phyloP scores from a whole-genome alignment of 2,329 filamentous ascomycete genomes.

The Colletotrichum lentis region DNA sequence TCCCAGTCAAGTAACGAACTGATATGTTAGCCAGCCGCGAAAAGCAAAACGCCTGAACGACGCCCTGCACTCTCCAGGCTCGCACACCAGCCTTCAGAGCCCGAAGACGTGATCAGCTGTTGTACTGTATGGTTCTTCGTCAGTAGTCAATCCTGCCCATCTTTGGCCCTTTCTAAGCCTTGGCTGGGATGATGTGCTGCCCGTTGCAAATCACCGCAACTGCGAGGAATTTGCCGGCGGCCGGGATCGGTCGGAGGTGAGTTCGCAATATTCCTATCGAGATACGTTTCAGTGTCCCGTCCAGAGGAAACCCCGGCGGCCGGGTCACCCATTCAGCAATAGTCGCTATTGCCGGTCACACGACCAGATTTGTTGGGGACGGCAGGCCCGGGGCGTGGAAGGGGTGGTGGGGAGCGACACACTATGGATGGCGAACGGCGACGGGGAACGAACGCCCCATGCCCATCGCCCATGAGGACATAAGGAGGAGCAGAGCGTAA shows the following conservation, averaged over 20 bases:
- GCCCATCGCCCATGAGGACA: not conserved
- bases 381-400: constrained; percentile 3
- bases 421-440: not conserved
- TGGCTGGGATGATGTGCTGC: not conserved
- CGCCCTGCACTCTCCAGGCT: not conserved
- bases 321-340: not conserved
- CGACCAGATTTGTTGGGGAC: constrained; percentile 19
- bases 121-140: constrained; percentile 6
- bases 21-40: not conserved
- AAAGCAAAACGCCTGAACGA: not conserved
- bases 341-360: constrained; percentile 4
- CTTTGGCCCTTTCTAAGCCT: not conserved
- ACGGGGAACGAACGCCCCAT: not conserved
- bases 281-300: not conserved
- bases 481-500: not conserved
- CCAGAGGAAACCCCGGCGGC: not conserved
- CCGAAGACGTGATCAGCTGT: constrained; percentile 10
- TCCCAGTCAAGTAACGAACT: not conserved
- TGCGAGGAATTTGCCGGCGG: not conserved
- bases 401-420: not conserved
- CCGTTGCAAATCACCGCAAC: not conserved
- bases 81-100: not conserved
- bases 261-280: not conserved
- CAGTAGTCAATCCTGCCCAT: not conserved
- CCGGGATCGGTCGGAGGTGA: not conserved